Evolutionary conservation across 495 filamentous ascomycete genomes (phyloP).

Genomic region (Neurospora sp.): DNA sequence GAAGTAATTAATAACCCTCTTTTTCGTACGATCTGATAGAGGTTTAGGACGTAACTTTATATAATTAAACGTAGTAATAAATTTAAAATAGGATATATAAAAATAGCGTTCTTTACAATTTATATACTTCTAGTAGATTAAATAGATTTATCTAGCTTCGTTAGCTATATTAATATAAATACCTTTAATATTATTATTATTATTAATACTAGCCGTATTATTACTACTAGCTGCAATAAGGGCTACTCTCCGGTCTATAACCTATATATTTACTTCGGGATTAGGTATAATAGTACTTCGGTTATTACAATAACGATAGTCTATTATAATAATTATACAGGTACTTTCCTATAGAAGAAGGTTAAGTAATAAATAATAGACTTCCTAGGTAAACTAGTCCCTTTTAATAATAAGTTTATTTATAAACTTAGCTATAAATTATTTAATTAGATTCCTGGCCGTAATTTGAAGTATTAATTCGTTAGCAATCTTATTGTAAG

Average conservation of each 20-base stretch:
- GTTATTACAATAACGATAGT: background rate
- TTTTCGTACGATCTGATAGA: too few relatives aligned
- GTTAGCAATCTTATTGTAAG: background rate
- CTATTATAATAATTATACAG: background rate
- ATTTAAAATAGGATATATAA: too few relatives aligned
- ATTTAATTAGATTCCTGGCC: background rate
- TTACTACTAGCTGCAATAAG: too few relatives aligned
- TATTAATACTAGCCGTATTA: too few relatives aligned
- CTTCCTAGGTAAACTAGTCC: background rate
- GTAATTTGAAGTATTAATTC: background rate
- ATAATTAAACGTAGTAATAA: too few relatives aligned
- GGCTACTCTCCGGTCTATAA: background rate
- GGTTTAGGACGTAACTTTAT: too few relatives aligned
- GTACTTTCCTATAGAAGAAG: background rate
- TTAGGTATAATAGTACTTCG: background rate
- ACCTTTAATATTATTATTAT: background rate
- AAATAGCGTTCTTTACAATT: too few relatives aligned
- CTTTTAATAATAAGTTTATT: background rate
- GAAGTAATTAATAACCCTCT: too few relatives aligned
- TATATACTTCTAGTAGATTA: too few relatives aligned
- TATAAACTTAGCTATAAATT: background rate
- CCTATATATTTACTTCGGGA: fast-evolving
- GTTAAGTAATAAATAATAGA: background rate
- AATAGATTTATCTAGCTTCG: too few relatives aligned
- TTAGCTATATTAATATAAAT: too few relatives aligned